Base-by-base conservation (phyloP, 2,329 filamentous ascomycete genomes). In the Xylariaceae sp. region DNA sequence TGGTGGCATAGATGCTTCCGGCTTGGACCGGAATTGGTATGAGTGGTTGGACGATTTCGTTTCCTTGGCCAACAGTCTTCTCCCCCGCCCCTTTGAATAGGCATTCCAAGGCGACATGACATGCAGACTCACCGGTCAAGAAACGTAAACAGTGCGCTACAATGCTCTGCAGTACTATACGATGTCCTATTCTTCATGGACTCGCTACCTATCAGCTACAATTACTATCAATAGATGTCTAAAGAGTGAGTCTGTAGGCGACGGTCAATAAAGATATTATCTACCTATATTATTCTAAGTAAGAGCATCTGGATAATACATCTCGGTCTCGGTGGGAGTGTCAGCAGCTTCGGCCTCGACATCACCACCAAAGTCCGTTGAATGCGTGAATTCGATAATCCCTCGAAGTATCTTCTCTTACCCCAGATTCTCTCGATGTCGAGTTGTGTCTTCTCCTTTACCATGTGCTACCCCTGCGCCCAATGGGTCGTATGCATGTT, bases 401-500 rank as follows among this genome's bases (percentile, higher is more conserved):
- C 48, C 50, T 51, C 17, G 37, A 55, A 39, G 49, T n/a, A 49
- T 10, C 44, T 56, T 23, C 53, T 7, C 51, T 45, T 63, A 57
- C 61, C 64, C 62, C 63, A 59, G 60, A 62, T 59, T 60, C 58
- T 59, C 50, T 44, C 51, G 42, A 62, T 62, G 39, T 48, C 55
- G 55, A 60, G 62, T 61, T 63, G 49, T 53, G 47, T 62, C 59
- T 64, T 67, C 58, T 59, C 62, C 62, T 59, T 66, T 64, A 67
- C 68, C 68, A 68, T 69, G 68, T 71, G 68, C 65, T 63, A 70
- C 69, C 68, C 70, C 67, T 71, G 67, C 63, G 57, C 55, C 61
- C 56, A 65, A 62, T 66, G 60, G 64, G 66, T 67, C 59, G 66
- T 65, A 70, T 70, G 65, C 67, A 70, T 66, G 49, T 30, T 45